phyloP scores from a whole-genome alignment of 2,329 filamentous ascomycete species.

The Trichoderma semiorbis region DNA sequence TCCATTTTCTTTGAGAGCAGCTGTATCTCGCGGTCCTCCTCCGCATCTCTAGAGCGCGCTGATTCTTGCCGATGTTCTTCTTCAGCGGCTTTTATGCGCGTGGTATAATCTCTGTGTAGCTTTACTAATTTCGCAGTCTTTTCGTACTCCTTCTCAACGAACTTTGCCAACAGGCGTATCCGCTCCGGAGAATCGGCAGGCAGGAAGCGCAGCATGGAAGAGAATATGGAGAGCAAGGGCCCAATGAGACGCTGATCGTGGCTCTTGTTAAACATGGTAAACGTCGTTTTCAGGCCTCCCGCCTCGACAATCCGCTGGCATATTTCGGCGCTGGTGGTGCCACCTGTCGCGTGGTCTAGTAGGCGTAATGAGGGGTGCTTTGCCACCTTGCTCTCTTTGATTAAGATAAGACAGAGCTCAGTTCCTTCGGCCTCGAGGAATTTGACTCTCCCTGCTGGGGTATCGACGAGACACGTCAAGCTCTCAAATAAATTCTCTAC shows the following conservation, averaged over 20 bases:
- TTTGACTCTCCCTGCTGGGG: conserved; percentile 68
- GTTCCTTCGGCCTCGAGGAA: conserved; percentile 89
- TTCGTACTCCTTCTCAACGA: conserved; percentile 90
- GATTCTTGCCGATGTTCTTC: conserved; percentile 45
- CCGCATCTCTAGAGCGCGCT: conserved; percentile 21
- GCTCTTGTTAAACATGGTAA: conserved; percentile 85
- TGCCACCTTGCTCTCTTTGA: conserved; percentile 82
- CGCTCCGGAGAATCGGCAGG: conserved; percentile 74
- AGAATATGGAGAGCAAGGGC: conserved; percentile 81
- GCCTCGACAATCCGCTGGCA: conserved; percentile 77
- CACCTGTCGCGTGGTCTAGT: conserved; percentile 73
- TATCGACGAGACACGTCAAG: conserved; percentile 75
- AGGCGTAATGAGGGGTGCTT: conserved; percentile 74
- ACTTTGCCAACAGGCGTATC: conserved; percentile 86
- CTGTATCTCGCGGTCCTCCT: conserved; percentile 60
- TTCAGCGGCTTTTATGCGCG: conserved; percentile 52
- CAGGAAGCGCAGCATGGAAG: conserved; percentile 73
- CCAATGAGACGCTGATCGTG: conserved; percentile 67
- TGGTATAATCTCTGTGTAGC: conserved; percentile 67
- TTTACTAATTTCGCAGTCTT: conserved; percentile 72
- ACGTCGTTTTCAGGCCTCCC: conserved; percentile 78
- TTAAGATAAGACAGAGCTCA: conserved; percentile 87
- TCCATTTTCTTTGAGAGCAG: conserved; percentile 75
- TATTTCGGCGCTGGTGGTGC: conserved; percentile 50
- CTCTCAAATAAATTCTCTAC: conserved; percentile 92